A percentile compares a stretch with the other conserved stretches of the same genome.
Evolutionary conservation across 257 asterid genomes (phyloP).

Genomic region (Petunia secreta): DNA sequence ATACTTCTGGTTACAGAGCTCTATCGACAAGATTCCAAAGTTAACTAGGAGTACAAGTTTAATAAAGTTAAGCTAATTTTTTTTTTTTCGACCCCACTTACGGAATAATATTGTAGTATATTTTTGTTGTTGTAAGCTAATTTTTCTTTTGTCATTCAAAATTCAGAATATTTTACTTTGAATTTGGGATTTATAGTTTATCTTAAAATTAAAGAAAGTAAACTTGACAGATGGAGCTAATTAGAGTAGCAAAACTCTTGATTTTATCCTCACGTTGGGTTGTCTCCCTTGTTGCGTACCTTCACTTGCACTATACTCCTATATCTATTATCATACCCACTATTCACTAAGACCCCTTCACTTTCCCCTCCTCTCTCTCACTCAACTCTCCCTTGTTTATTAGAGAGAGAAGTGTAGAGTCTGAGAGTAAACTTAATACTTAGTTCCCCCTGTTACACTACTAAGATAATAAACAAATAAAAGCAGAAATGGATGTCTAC

Average conservation of each 20-base stretch:
- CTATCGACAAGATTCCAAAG: too few species aligned
- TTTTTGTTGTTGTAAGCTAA: too few species aligned
- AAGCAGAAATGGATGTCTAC: slow-evolving; percentile 53
- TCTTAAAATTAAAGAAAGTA: background rate
- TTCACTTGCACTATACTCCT: slow-evolving; percentile 27
- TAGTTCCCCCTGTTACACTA: too few species aligned
- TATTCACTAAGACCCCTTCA: background rate
- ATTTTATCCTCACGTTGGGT: slow-evolving; percentile 23
- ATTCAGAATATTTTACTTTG: too few species aligned
- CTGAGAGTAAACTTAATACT: background rate
- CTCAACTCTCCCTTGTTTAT: slow-evolving; percentile 10
- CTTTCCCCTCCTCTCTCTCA: background rate
- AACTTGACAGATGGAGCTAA: background rate
- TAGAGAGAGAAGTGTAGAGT: slow-evolving; percentile 22
- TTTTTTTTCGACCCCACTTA: too few species aligned
- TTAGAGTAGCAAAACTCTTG: background rate
- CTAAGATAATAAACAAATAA: background rate
- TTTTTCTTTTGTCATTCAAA: too few species aligned
- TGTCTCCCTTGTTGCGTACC: slow-evolving; percentile 25
- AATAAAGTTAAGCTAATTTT: too few species aligned
- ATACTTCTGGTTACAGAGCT: too few species aligned
- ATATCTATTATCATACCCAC: background rate
- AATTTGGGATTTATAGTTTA: too few species aligned
- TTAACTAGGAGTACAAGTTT: too few species aligned
- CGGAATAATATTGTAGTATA: too few species aligned